Conservation (phyloP, 2,329 filamentous ascomycete species). For the Volutella citrinella region DNA sequence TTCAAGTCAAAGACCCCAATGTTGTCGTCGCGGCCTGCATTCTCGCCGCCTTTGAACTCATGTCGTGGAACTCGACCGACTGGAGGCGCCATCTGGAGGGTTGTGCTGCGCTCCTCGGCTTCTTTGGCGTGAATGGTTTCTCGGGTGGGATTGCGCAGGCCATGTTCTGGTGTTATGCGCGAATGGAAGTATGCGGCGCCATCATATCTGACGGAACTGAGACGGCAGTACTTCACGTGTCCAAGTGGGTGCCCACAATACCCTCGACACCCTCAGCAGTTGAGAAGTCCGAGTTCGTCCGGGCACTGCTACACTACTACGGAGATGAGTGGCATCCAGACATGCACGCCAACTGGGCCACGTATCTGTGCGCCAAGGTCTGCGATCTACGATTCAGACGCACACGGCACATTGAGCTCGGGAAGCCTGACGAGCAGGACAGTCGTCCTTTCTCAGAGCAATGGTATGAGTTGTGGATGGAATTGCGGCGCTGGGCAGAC, state of each 20-base stretch:
- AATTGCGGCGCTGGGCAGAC: conserved; percentile 44
- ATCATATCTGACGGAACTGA: conserved; percentile 49
- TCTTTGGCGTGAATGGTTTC: conserved; percentile 47
- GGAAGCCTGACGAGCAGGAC: conserved; percentile 37
- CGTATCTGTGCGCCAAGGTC: conserved; percentile 49
- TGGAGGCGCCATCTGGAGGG: conserved; percentile 56
- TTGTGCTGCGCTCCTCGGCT: conserved; percentile 50
- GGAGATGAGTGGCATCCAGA: too few species aligned
- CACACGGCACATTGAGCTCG: conserved; percentile 37
- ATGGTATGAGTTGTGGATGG: conserved; percentile 44
- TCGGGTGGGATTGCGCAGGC: conserved; percentile 44
- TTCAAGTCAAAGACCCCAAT: conserved; percentile 41
- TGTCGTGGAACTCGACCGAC: conserved; percentile 45
- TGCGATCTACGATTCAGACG: conserved; percentile 41
- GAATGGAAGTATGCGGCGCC: conserved; percentile 55
- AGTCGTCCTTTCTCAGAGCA: conserved; percentile 34
- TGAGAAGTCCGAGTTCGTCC: conserved; percentile 24
- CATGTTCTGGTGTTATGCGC: conserved; percentile 56
- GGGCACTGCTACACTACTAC: too few species aligned
- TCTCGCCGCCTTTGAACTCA: conserved; percentile 46
- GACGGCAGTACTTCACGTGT: conserved; percentile 45
- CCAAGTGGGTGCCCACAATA: conserved; percentile 42
- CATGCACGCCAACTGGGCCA: conserved; percentile 53
- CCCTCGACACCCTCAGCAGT: conserved; percentile 15
- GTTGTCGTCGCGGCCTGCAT: conserved; percentile 46